These are phyloP conservation scores for Aspergillus fumigatiaffinis DNA, from an alignment of 2,329 filamentous ascomycete species.

Conservation along the genomic window DNA sequence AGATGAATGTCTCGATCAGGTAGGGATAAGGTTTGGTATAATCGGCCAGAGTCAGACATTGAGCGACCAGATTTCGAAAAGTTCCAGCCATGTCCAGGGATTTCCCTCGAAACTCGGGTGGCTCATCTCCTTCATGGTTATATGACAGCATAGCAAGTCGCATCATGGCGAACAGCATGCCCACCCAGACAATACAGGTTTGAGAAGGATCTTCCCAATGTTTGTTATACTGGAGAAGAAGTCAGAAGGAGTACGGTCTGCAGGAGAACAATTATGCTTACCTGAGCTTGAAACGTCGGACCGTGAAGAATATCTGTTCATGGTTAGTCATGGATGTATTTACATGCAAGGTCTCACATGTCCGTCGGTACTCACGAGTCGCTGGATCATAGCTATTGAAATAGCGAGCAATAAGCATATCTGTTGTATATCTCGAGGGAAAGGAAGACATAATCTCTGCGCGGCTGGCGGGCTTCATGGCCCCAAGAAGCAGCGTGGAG, in stretches of 20 bases:
- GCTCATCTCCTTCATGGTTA: slow-evolving; percentile 58
- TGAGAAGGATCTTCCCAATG: slow-evolving; percentile 59
- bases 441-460: slow-evolving; percentile 74
- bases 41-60: slow-evolving; percentile 60
- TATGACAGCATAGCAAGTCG: slow-evolving; percentile 62
- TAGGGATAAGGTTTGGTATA: slow-evolving; percentile 59
- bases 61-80: slow-evolving; percentile 55
- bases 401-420: slow-evolving; percentile 80
- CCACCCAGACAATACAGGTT: slow-evolving; percentile 58
- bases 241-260: slow-evolving; percentile 2
- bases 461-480: slow-evolving; percentile 64
- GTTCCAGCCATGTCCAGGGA: slow-evolving; percentile 45
- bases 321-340: slow-evolving; percentile 3
- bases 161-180: slow-evolving; percentile 62
- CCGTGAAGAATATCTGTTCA: slow-evolving; percentile 67
- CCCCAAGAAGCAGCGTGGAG: slow-evolving; percentile 75
- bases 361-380: slow-evolving; percentile 46
- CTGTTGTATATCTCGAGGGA: slow-evolving; percentile 75
- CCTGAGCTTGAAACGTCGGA: slow-evolving; percentile 76
- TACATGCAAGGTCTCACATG: slow-evolving; percentile 1
- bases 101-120: slow-evolving; percentile 58
- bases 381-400: slow-evolving; percentile 76
- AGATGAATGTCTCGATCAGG: slow-evolving; percentile 58
- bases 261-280: slow-evolving; percentile 30
- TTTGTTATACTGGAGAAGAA: slow-evolving; percentile 50